Base-by-base conservation (phyloP, 169 alveolate genomes). In the Babesia ovata region DNA sequence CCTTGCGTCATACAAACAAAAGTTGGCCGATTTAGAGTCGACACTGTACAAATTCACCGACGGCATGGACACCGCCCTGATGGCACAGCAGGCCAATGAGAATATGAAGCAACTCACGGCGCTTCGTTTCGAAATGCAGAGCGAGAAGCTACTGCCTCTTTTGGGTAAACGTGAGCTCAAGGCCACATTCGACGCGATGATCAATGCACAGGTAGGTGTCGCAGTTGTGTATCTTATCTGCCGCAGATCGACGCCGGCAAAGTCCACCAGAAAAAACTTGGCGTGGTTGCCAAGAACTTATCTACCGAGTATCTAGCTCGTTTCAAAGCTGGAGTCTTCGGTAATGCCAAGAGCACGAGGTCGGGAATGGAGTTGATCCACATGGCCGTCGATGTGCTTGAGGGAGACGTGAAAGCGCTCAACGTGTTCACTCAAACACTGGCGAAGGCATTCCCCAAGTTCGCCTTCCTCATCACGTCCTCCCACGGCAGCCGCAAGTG, bases 11-110 rank as follows among this genome's bases (percentile, higher is more conserved):
- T 79, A 58, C 50, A 73, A 83, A 65, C 67, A 84, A 46, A 85
- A 82, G 56, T 84, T 90, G 60, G 71, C 81, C 46, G 85, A 70
- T 16, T 65, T 90, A 44, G 67, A 78, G 60, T 77, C 61, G 56
- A 79, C 79, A 75, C 71, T 91, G 63, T 79, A 61, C 75, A 81
- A 79, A 29, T 71, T 89, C 63, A 70, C 70, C 56, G 86, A 77
- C 3, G 86, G 79, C 45, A 83, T 79, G 63, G 90, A 89, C 76
- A 87, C 84, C 28, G 63, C 67, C 17, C 59, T 67, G 28, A 76
- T 85, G 76, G 61, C 91, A 16, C 85, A 50, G 49, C 73, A 79
- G 70, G 87, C 87, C 39, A 22, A 70, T 14, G 87, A 79, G 46
- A 79, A 79, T 56, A 60, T 79, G 87, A 69, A 48, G 45, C 58